Evolutionary conservation across 768 basidiomycete species (phyloP), one percentile per base, ranked within the genome.

Genomic region (Mycena amicta): DNA sequence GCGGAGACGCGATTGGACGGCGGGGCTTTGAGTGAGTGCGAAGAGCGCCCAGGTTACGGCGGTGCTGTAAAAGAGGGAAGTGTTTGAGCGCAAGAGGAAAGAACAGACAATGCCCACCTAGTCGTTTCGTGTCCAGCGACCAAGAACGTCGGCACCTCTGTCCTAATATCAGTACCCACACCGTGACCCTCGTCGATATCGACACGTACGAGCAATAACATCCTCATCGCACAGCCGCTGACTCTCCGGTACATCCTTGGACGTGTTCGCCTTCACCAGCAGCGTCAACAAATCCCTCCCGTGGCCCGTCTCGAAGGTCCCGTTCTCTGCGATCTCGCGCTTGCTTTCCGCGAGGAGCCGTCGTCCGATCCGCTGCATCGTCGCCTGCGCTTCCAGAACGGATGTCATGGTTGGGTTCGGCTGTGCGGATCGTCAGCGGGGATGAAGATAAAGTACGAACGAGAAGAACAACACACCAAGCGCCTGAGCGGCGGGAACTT

Each of bases 241-340:
- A 45, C 63, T 72, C 5, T 80, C 79, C 0, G 82, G 79, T 3
- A 86, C 63, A 64, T 90, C 85, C 0, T 77, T 80, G 0, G 84
- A 81, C 74, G 85, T 80, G 66, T 89, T 90, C 2, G 88, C 87
- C 53, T 77, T 77, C 40, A 89, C 72, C 4, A 90, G 73, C 16
- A 88, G 65, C 0, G 82, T 83, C 5, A 89, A 72, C 3, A 90
- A 65, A 70, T 89, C 87, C 12, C 83, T 78, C 18, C 47, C 39
- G 71, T 70, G 74, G 5, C 66, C 66, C 30, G 71, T 68, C 20
- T 70, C 70, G 3, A 66, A 57, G 8, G 74, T 72, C 39, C 65
- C 69, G 4, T 69, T 67, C 27, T 71, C 68, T 16, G 56, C 67
- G 30, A 72, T 54, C 11, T 68, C 66, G 15, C 67, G 68, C 65